Evolutionary conservation across 495 filamentous ascomycete genomes (phyloP).

Genomic region (Trichoderma asperelloides): DNA sequence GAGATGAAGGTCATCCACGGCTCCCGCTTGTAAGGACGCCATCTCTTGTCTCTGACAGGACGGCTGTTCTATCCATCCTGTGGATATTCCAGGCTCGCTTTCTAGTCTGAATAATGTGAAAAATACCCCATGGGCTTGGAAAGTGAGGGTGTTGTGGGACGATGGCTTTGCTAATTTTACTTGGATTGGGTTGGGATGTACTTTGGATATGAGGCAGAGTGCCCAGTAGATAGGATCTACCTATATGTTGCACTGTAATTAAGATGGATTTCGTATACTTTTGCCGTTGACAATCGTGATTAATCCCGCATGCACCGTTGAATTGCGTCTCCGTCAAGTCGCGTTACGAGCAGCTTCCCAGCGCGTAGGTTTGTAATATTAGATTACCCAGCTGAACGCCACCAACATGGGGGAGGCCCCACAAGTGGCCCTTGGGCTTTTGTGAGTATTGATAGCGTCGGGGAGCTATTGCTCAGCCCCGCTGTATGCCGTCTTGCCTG

Average conservation of each 20-base stretch:
- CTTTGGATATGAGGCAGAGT: slow-evolving; percentile 1
- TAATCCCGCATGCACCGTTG: not conserved
- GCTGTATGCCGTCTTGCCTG: no score
- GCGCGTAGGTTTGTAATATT: no score
- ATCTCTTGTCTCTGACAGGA: not conserved
- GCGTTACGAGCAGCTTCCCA: no score
- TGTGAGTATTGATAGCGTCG: no score
- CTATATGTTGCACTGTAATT: slow-evolving; percentile 10
- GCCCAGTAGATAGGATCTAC: slow-evolving; percentile 9
- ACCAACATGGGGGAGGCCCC: no score
- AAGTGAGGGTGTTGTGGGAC: not conserved
- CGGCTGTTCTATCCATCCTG: not conserved
- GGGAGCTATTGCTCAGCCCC: no score
- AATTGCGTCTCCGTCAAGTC: not conserved
- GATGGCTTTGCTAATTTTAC: not conserved
- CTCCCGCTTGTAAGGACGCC: slow-evolving; percentile 40
- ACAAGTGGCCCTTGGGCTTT: no score
- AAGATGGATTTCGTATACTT: slow-evolving; percentile 4
- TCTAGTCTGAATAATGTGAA: slow-evolving; percentile 5
- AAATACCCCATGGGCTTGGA: not conserved
- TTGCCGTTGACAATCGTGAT: not conserved
- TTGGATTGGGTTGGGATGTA: slow-evolving; percentile 3
- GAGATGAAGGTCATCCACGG: slow-evolving; percentile 97
- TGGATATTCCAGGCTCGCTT: not conserved
- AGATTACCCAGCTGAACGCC: no score